Evolutionary conservation across 2,329 filamentous ascomycete genomes (phyloP).

Genomic region (Botrytis aclada): DNA sequence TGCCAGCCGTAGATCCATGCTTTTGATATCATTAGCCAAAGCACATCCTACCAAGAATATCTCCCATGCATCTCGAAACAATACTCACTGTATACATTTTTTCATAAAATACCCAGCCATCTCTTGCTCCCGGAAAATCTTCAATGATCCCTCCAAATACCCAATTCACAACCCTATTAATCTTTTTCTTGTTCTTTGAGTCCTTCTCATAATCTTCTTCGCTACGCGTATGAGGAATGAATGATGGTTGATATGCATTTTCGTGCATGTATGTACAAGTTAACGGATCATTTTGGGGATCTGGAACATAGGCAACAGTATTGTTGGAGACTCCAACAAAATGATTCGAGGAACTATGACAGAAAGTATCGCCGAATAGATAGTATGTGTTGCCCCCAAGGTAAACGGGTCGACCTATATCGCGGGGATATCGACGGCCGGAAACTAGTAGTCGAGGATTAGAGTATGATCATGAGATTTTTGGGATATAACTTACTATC

Average conservation of each 20-base stretch:
- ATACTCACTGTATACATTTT: background rate
- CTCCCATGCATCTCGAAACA: background rate
- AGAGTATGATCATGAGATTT: background rate
- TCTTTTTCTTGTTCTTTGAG: background rate
- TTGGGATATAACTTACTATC: background rate
- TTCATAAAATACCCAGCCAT: conserved; percentile 1
- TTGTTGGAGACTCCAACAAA: conserved; percentile 12
- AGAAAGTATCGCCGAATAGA: conserved; percentile 15
- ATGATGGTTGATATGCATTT: conserved; percentile 1
- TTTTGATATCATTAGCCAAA: background rate
- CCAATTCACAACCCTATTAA: conserved; percentile 6
- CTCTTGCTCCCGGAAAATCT: background rate
- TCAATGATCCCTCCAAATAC: conserved; percentile 3
- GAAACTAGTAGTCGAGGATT: background rate
- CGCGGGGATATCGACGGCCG: conserved; percentile 5
- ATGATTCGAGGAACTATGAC: background rate
- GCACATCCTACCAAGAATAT: too few relatives aligned
- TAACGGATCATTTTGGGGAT: background rate
- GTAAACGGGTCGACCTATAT: conserved; percentile 12
- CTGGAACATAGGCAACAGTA: conserved; percentile 9
- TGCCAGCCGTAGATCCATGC: conserved; percentile 9
- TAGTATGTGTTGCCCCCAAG: conserved; percentile 14
- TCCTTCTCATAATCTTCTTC: conserved; percentile 11
- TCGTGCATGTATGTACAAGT: background rate
- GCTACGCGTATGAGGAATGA: conserved; percentile 2